Conservation (phyloP, 305 asterid species). For the Fraxinus greggii region DNA sequence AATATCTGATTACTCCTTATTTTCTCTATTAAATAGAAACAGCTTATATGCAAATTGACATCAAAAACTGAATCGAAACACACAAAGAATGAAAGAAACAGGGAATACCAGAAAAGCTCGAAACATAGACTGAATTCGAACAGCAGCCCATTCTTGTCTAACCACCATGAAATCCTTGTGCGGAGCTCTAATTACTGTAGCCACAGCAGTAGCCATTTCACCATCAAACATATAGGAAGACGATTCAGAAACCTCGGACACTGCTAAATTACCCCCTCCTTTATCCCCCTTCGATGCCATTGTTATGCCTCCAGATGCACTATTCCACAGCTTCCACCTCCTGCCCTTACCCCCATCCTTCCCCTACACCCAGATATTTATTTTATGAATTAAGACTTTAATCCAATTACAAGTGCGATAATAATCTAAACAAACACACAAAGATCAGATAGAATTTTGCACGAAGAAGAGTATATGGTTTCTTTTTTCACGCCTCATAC, state of each 20-base stretch:
- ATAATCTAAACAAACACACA: not conserved
- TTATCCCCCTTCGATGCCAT: conserved; percentile 38
- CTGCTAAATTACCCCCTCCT: conserved; percentile 38
- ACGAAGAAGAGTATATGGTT: not conserved
- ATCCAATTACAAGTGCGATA: not conserved
- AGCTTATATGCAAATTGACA: not conserved
- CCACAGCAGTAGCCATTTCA: conserved; percentile 69
- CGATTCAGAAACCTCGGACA: conserved; percentile 51
- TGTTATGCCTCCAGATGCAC: conserved; percentile 54
- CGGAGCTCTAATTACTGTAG: conserved; percentile 66
- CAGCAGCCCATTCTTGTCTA: conserved; percentile 76
- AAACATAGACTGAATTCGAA: conserved; percentile 67
- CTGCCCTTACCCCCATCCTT: conserved; percentile 55
- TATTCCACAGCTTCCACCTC: conserved; percentile 90
- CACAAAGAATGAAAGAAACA: not conserved
- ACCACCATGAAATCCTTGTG: conserved; percentile 68
- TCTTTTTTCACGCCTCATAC: not conserved
- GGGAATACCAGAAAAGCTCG: conserved; percentile 69
- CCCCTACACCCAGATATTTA: conserved; percentile 37
- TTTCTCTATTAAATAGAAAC: not conserved
- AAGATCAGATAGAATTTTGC: not conserved
- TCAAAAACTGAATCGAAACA: not conserved
- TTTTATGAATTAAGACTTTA: not conserved
- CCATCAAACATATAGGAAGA: conserved; percentile 43
- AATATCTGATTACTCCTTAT: not conserved